Base-by-base conservation (phyloP, 129 eudicot genomes). In the Scalesia atractyloides region DNA sequence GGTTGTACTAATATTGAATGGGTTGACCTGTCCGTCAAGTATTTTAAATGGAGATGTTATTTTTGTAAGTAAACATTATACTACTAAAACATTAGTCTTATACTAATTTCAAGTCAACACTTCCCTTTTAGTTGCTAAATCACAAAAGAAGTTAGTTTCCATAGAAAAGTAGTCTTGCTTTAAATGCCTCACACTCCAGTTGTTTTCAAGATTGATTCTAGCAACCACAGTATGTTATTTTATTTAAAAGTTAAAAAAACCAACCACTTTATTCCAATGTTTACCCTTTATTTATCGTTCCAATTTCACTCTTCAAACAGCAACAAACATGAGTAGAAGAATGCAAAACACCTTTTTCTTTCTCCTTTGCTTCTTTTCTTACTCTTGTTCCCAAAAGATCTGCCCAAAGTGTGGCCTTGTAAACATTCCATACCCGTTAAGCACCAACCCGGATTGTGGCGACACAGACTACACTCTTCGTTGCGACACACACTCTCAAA, bases 361-460 rank as follows among this genome's bases (percentile, higher is more conserved):
- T 70, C 76, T 87, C 64, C 50, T 83, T 75, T 56, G 59, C 63
- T 73, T 54, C 65, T 60, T 75, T 71, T 74, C 70, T 56, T 17
- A 30, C 60, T 80, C 19, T 54, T 87, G 60, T 69, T 62, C 85
- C 77, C 86, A 76, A 16, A 87, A 34, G 66, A 82, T 82, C 11
- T 87, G 89, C 60, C 82, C 87, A 68, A 68, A 72, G 51, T 87
- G 89, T 74, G 93, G 93, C 66, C 43, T 76, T 26, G 39, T 71
- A 24, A 39, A 73, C 75, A 76, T 87, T 58, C 93, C 93, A 47
- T 87, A 87, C 70, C 93, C 93, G 10, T 72, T 87, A 57, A 87
- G 93, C 82, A 87, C 85, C 4, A 80, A 79, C 53, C 74, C 77
- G 26, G 36, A 58, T 30, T 87, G 89, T 66, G 89, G 93, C 16